These are phyloP conservation scores for Talaromyces islandicus DNA, from an alignment of 2,329 filamentous ascomycete genomes.

Conservation along the genomic window DNA sequence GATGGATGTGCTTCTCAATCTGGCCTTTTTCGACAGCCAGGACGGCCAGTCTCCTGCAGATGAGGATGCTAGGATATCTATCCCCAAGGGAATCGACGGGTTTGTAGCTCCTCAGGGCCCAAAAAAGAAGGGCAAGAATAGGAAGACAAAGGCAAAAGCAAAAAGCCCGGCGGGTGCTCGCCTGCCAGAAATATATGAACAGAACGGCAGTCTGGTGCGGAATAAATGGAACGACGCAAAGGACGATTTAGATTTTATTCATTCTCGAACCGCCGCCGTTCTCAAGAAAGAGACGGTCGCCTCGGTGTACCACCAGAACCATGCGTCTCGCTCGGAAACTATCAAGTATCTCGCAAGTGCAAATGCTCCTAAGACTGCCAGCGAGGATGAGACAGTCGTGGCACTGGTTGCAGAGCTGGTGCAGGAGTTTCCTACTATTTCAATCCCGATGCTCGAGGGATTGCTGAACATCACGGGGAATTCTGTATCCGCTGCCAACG, in stretches of 20 bases:
- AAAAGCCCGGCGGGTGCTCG: slow-evolving; percentile 4
- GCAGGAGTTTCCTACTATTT: slow-evolving; percentile 49
- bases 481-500: slow-evolving; percentile 52
- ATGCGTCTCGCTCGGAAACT: slow-evolving; percentile 50
- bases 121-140: slow-evolving; percentile 22
- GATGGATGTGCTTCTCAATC: slow-evolving; percentile 74
- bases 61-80: slow-evolving; percentile 36
- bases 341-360: slow-evolving; percentile 50
- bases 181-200: slow-evolving; percentile 1
- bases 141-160: slow-evolving; percentile 8
- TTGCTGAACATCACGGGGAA: slow-evolving; percentile 54
- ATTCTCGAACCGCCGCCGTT: slow-evolving; percentile 43
- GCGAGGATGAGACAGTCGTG: slow-evolving; percentile 39
- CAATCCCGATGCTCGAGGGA: slow-evolving; percentile 43
- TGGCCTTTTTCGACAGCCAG: slow-evolving; percentile 68
- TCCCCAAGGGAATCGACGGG: slow-evolving; percentile 71
- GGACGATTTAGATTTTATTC: slow-evolving; percentile 57
- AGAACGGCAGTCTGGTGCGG: neutral
- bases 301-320: slow-evolving; percentile 55
- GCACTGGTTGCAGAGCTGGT: slow-evolving; percentile 49
- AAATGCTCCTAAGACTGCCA: slow-evolving; percentile 29
- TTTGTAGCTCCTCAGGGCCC: slow-evolving; percentile 54
- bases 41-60: slow-evolving; percentile 57
- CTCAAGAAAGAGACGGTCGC: slow-evolving; percentile 43
- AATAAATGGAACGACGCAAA: slow-evolving; percentile 57